A percentile compares a stretch with the other conserved stretches of the same genome.
Evolutionary conservation across 768 basidiomycete species (phyloP).

Genomic region (Tephrocybe sp.): DNA sequence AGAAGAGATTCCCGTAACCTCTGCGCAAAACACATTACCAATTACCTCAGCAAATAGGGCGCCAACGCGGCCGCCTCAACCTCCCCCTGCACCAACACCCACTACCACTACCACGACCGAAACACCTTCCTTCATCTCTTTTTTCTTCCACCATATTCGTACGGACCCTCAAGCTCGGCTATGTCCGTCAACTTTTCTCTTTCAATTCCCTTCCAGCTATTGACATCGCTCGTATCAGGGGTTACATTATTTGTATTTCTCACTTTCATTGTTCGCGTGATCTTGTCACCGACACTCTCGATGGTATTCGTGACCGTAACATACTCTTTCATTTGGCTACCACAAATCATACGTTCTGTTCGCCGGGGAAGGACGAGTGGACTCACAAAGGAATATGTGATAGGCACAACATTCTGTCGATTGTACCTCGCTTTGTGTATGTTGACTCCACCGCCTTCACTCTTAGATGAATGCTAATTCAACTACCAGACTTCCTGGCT

Average conservation of each 20-base stretch:
- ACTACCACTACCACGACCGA: slow-evolving; percentile 11
- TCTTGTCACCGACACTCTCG: slow-evolving; percentile 63
- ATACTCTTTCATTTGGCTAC: slow-evolving; percentile 82
- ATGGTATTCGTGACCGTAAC: slow-evolving; percentile 63
- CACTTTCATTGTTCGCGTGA: slow-evolving; percentile 70
- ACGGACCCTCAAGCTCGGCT: slow-evolving; percentile 70
- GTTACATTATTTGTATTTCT: slow-evolving; percentile 65
- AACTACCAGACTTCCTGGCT: slow-evolving; percentile 64
- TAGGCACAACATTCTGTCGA: slow-evolving; percentile 74
- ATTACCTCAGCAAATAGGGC: slow-evolving; percentile 18
- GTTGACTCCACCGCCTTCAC: slow-evolving; percentile 24
- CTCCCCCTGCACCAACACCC: slow-evolving; percentile 22
- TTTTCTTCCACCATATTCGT: slow-evolving; percentile 56
- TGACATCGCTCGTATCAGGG: slow-evolving; percentile 41
- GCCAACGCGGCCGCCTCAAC: slow-evolving; percentile 20
- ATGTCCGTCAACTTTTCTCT: slow-evolving; percentile 50
- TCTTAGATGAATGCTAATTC: not conserved
- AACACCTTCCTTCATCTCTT: slow-evolving; percentile 42
- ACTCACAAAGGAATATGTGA: slow-evolving; percentile 63
- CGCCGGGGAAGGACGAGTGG: slow-evolving; percentile 70
- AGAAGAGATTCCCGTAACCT: not conserved
- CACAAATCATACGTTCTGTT: slow-evolving; percentile 79
- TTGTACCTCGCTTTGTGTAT: slow-evolving; percentile 73
- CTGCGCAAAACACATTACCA: not conserved
- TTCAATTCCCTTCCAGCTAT: not conserved